Evolutionary conservation across 805 yeast species (phyloP).

Genomic region (Tetrapisispora nanseiensis): DNA sequence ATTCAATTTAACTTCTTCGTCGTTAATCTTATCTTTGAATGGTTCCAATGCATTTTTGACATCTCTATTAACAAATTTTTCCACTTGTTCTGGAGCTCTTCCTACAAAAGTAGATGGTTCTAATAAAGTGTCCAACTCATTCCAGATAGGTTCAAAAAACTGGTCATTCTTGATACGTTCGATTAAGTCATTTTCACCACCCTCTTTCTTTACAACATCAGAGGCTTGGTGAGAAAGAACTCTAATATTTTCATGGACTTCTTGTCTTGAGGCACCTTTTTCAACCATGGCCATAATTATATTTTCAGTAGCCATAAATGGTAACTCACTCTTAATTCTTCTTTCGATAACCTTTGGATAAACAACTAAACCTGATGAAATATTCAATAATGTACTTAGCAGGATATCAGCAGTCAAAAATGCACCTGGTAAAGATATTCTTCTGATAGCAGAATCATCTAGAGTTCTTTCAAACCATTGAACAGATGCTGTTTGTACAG

Average conservation of each 20-base stretch:
- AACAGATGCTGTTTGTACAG: conserved; percentile 92
- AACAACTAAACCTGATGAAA: conserved; percentile 90
- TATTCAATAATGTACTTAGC: conserved; percentile 79
- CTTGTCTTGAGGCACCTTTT: conserved; percentile 95
- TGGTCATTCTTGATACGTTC: conserved; percentile 70
- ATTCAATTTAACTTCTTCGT: conserved; percentile 64
- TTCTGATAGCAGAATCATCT: conserved; percentile 95
- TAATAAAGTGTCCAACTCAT: conserved; percentile 65
- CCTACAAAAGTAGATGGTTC: conserved; percentile 95
- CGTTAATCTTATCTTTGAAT: conserved; percentile 46
- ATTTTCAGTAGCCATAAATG: conserved; percentile 99
- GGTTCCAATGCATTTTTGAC: conserved; percentile 77
- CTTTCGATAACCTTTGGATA: conserved; percentile 98
- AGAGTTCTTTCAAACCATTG: conserved; percentile 99
- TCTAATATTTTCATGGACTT: conserved; percentile 94
- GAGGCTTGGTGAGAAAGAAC: conserved; percentile 96
- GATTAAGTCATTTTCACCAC: conserved; percentile 95
- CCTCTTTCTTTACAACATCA: conserved; percentile 93
- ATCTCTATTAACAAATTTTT: conserved; percentile 76
- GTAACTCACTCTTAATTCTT: conserved; percentile 87
- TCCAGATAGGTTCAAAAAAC: conserved; percentile 85
- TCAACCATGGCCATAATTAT: conserved; percentile 99
- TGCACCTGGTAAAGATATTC: conserved; percentile 93
- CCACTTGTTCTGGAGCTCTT: conserved; percentile 97
- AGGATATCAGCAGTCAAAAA: conserved; percentile 93